Percentiles rank a stretch among this genome's conserved stretches.
These are phyloP conservation scores for Apiotrichum gracile DNA, from an alignment of 1,284 basidiomycete species.

Conservation along the genomic window DNA sequence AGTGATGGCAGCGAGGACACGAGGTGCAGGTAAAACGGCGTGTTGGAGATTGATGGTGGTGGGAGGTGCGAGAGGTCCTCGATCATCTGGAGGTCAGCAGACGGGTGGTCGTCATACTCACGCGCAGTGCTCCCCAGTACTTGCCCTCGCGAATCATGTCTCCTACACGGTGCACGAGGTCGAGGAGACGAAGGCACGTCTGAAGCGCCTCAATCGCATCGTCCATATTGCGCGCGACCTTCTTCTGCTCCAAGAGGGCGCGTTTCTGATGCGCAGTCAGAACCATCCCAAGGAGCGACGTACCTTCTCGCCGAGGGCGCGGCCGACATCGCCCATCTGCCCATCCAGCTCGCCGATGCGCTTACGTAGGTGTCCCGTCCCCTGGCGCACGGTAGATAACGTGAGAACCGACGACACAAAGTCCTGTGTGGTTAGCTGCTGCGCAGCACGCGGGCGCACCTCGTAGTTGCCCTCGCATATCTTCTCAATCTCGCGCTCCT, in stretches of 20 bases:
- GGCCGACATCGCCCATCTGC: conserved; percentile 62
- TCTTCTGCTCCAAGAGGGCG: conserved; percentile 77
- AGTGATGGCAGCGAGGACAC: conserved; percentile 86
- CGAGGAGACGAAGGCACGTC: conserved; percentile 82
- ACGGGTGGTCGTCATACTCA: conserved; percentile 51
- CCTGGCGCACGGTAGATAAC: conserved; percentile 82
- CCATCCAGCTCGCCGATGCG: conserved; percentile 56
- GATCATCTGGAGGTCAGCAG: conserved; percentile 41
- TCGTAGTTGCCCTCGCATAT: conserved; percentile 96
- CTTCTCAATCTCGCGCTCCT: conserved; percentile 91
- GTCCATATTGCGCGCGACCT: conserved; percentile 87
- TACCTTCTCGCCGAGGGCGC: conserved; percentile 73
- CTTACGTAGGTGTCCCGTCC: conserved; percentile 53
- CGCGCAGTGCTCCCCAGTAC: conserved; percentile 93
- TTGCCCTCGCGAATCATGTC: conserved; percentile 86
- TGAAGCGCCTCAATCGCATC: conserved; percentile 94
- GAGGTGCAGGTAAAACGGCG: conserved; percentile 88
- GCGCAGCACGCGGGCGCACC: conserved; percentile 23
- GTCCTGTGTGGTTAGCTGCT: conserved; percentile 51
- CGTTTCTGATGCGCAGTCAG: conserved; percentile 55
- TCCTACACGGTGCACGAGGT: conserved; percentile 88
- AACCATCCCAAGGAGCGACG: not conserved
- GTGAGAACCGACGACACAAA: conserved; percentile 95
- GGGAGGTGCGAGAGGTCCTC: conserved; percentile 91
- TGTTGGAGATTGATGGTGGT: conserved; percentile 80